phyloP scores from a whole-genome alignment of 306 rosid genomes.

The Trifolium dubium region DNA sequence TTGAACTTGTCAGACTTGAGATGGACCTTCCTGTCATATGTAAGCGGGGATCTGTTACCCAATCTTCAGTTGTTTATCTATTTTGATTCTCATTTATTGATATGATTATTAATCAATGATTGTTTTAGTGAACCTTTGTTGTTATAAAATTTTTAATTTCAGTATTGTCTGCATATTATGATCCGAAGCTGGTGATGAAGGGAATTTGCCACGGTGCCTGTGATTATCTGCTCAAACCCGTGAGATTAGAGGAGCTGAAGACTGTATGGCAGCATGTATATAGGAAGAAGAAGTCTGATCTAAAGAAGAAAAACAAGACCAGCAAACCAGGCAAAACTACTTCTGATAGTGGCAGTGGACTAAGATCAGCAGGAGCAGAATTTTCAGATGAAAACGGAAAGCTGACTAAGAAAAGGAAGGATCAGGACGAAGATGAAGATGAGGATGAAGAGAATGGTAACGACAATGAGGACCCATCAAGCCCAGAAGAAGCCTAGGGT shows the following conservation, averaged over 20 bases:
- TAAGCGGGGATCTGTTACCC: conserved; percentile 44
- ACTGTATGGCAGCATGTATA: conserved; percentile 98
- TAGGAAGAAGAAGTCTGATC: conserved; percentile 80
- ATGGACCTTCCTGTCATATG: conserved; percentile 99
- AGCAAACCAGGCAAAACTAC: conserved; percentile 53
- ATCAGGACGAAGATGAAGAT: conserved; percentile 74
- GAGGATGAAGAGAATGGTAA: conserved; percentile 70
- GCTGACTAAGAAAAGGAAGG: conserved; percentile 73
- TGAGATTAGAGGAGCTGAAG: conserved; percentile 89
- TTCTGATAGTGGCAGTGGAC: conserved; percentile 50
- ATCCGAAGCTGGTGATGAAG: conserved; percentile 88
- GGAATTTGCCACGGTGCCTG: conserved; percentile 98
- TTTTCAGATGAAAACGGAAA: conserved; percentile 70
- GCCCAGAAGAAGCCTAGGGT: conserved; percentile 95
- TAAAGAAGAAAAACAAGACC: conserved; percentile 61
- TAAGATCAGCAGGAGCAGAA: conserved; percentile 50
- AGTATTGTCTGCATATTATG: conserved; percentile 93
- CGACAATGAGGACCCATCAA: conserved; percentile 72
- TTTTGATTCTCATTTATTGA: not conserved
- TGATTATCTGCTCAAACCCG: conserved; percentile 93
- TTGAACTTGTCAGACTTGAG: conserved; percentile 89
- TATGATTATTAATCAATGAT: conserved; percentile 17
- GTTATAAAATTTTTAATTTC: conserved; percentile 41
- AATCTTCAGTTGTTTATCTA: not conserved
- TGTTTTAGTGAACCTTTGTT: conserved; percentile 16